These are phyloP conservation scores for Fusarium caatingaense DNA, from an alignment of 2,329 filamentous ascomycete genomes.

Conservation along the genomic window DNA sequence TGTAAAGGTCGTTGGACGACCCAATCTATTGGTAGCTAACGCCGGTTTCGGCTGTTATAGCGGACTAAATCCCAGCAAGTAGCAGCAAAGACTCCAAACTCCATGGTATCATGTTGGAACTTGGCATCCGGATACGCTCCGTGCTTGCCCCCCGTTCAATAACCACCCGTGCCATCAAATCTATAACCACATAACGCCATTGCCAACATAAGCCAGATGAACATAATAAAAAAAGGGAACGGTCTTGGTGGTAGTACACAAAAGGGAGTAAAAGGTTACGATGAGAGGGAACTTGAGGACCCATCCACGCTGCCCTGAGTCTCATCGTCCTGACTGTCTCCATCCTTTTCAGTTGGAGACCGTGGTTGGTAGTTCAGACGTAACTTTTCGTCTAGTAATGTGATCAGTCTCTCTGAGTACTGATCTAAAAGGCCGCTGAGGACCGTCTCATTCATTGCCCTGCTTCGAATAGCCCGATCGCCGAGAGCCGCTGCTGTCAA, in stretches of 20 bases:
- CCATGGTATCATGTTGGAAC: conserved; percentile 54
- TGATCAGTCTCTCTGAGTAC: conserved; percentile 78
- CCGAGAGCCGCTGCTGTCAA: conserved; percentile 71
- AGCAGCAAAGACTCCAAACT: conserved; percentile 42
- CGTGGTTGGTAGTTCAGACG: conserved; percentile 57
- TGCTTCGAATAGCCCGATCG: conserved; percentile 65
- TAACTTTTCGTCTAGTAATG: conserved; percentile 78
- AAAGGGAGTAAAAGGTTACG: conserved; percentile 33
- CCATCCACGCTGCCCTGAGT: conserved; percentile 50
- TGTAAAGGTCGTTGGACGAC: neutral
- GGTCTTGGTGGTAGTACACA: conserved; percentile 4
- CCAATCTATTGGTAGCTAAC: conserved; percentile 6
- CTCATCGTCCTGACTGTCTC: conserved; percentile 40
- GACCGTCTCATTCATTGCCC: conserved; percentile 67
- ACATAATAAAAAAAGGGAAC: conserved; percentile 18
- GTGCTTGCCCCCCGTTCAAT: conserved; percentile 30
- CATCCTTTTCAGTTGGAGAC: conserved; percentile 44
- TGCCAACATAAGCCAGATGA: conserved; percentile 6
- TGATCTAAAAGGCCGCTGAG: conserved; percentile 76
- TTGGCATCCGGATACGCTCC: conserved; percentile 35
- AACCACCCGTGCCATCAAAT: conserved; percentile 33
- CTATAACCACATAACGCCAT: conserved; percentile 38
- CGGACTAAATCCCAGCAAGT: conserved; percentile 30
- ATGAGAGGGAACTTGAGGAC: conserved; percentile 52
- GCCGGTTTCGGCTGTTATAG: conserved; percentile 24